These are phyloP conservation scores for Pholiota conissans DNA, from an alignment of 768 basidiomycete genomes.

Conservation along the genomic window DNA sequence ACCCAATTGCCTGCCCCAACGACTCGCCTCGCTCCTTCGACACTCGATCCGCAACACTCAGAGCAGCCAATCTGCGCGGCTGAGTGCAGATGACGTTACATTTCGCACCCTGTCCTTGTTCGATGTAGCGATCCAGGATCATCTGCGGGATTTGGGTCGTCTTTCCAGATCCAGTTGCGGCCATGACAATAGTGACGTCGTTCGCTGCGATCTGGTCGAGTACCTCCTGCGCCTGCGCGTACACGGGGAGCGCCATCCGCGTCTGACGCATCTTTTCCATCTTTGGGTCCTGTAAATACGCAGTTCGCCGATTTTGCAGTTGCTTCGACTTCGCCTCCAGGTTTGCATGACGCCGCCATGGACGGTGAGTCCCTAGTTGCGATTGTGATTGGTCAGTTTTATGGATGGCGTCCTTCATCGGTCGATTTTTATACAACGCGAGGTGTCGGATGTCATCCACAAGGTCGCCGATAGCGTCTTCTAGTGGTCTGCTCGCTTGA, in stretches of 20 bases:
- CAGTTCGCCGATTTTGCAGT: constrained; percentile 52
- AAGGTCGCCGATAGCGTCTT: constrained; percentile 71
- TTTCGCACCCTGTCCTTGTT: constrained; percentile 71
- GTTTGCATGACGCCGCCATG: constrained; percentile 3
- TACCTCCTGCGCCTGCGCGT: constrained; percentile 63
- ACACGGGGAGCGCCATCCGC: constrained; percentile 74
- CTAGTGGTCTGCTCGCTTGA: constrained; percentile 59
- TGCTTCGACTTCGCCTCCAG: constrained; percentile 54
- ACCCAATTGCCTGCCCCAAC: constrained; percentile 76
- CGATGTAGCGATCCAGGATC: constrained; percentile 82
- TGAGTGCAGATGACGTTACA: constrained; percentile 95
- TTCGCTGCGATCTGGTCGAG: constrained; percentile 68
- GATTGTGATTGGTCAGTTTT: background rate
- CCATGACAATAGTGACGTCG: constrained; percentile 88
- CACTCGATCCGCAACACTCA: constrained; percentile 89
- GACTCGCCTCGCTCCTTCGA: constrained; percentile 82
- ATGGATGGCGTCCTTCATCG: constrained; percentile 27
- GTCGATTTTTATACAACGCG: constrained; percentile 65
- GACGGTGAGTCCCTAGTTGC: background rate
- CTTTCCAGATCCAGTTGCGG: constrained; percentile 90
- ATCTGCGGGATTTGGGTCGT: constrained; percentile 95
- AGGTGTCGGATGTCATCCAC: constrained; percentile 65
- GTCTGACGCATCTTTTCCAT: constrained; percentile 67
- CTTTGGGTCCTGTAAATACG: constrained; percentile 60
- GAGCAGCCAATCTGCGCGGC: constrained; percentile 87